Base-by-base conservation (phyloP, 495 filamentous ascomycete species). In the Lasiosphaeriaceae sp. region DNA sequence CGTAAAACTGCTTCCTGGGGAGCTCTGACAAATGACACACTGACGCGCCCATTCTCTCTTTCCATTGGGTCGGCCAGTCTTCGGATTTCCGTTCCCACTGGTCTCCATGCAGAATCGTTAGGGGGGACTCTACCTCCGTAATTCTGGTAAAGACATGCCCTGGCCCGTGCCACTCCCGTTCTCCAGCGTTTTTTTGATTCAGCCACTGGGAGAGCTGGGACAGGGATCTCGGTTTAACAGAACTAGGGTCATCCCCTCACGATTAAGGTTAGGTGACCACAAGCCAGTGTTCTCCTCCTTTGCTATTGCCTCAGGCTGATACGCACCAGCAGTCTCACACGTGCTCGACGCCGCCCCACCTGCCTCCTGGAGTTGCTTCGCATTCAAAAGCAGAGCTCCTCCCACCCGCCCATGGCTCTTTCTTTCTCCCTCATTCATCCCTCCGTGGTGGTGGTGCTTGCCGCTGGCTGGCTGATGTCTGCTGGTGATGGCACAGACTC, bases 331-430 rank as follows among this genome's bases (percentile, higher is more conserved):
- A 16, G 23, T 29, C 24, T 26, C 41, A 54, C 66, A 63, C 60
- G 55, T 54, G 56, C 56, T 47, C 47, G 31, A 50, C 11, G 22
- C 23, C 21, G 50, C 61, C 61, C 61, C 61, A 60, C 61, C 23
- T 54, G 52, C 34, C 50, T 47, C 31, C 45, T 24, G 47, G 37
- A 26, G 17, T 19, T 29, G 50, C 43, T 41, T 67, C n/a, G 39
- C 51, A 59, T 67, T 67, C 60, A 70, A 70, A 70, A 68, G 54
- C 55, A 61, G 53, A 46, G n/a, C 47, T 41, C 53, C 51, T 62
- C 63, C 66, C 60, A 48, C 60, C 60, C 52, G 26, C 50, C 22
- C 34, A n/a, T 22, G 2, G 23, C 46, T 31, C 43, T 41, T 31
- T 52, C 23, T 37, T 31, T 45, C 35, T 61, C 55, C 57, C 53